Base-by-base conservation (phyloP, 352 stramenopile genomes). In the Phytopythium kandeliae region DNA sequence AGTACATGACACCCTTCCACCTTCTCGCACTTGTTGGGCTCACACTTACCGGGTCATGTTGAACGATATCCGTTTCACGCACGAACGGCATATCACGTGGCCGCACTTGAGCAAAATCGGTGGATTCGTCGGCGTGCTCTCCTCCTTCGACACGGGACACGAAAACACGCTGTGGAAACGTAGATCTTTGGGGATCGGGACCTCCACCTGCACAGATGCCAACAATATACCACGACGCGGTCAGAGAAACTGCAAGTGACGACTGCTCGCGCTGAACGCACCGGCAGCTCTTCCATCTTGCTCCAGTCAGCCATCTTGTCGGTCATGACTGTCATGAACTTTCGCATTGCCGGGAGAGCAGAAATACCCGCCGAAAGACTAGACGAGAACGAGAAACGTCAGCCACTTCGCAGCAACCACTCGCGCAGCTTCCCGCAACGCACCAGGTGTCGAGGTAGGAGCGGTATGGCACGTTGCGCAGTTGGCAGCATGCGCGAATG, bases 91-190 rank as follows among this genome's bases (percentile, higher is more conserved):
- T 35, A 96, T 90, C 2, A 86, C 84, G 53, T 96, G 85, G 1
- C 85, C 85, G 41, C 85, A 96, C 56, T 92, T 92, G 17, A 96
- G 67, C 47, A 96, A 63, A 64, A 92, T 78, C 42, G 85, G 85
- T 21, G 85, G 84, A 41, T 96, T 95, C 0, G 74, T 71, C 24
- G 78, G 70, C n/a, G 82, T 85, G 58, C 78, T 90, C 53, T 91
- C 80, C 65, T 96, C 85, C 57, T 92, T 89, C 0, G 82, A 91
- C 13, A 96, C 82, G 21, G 85, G 85, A 34, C 85, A 96, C 28
- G 80, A 86, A 33, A 96, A 95, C 24, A 96, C 80, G 7, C 71
- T 91, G 59, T 96, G 85, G 58, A 94, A 96, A 22, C 81, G 81
- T 52, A 89, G 61, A 42, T 89, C 77, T 60, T 92, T 85, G 11